Evolutionary conservation across 345 rosid genomes (phyloP), one percentile per base, ranked within the genome.

Genomic region (Bruguiera gymnorhiza): DNA sequence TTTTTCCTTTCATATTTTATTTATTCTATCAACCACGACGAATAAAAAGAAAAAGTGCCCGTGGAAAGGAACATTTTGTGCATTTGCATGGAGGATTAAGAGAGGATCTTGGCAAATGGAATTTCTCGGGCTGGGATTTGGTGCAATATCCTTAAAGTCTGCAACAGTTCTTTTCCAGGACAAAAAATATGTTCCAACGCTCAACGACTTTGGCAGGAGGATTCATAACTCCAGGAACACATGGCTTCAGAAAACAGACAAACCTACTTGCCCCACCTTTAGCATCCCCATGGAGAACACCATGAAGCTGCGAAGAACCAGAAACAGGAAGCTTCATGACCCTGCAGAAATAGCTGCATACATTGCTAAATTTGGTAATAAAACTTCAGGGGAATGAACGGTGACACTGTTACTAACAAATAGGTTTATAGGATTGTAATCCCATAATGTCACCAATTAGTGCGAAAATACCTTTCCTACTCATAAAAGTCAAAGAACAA

Each of bases 181-280:
- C 88, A 75, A 89, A 89, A 74, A 86, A 85, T 64, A 87, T 73
- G 79, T 80, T 84, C 97, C 97, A 94, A 2, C 16, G 63, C 68
- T 88, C 92, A 79, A 91, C 87, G 60, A 69, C 50, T 75, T 73
- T 75, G 27, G 86, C 55, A 76, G 89, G 97, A 77, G 98, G 97
- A 80, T 91, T 94, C 90, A 88, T 84, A 78, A 91, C 83, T 36
- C 88, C 83, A 32, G 84, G 90, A 76, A 88, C 71, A 78, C 68
- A 62, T 27, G 65, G 67, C 60, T 30, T 31, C 58, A 83, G 8
- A 82, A 39, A 78, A 8, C 90, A 74, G 51, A 66, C 43, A 63
- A 81, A 74, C 63, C 88, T 69, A 74, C 76, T 89, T 29, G 88
- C 91, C 89, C 98, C 88, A 11, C 98, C 90, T 83, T 83, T 85